Base-by-base conservation (phyloP, 148 eudicot species). In the Fagopyrum esculentum region DNA sequence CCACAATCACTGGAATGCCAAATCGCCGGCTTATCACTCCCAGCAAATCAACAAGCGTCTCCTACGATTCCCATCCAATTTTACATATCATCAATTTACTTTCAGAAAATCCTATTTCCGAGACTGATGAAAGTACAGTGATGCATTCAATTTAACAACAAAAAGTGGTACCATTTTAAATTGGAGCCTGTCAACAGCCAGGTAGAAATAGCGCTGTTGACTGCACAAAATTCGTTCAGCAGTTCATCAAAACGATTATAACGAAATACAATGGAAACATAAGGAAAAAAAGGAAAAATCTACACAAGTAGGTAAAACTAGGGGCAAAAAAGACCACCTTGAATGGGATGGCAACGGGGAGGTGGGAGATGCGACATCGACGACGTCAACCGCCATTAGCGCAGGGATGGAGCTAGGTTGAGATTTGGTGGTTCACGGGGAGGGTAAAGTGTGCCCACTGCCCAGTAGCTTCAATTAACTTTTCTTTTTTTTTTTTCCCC, bases 141-240 rank as follows among this genome's bases (percentile, higher is more conserved):
- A 61, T 26, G 70, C 46, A 63, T 50, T 13, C 30, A 51, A 74
- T 6, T 0, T 22, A 63, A 9, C 16, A 9, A 4, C 44, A 12
- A 59, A 52, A 49, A 54, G 40, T 35, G n/a, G 44, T 19, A 94
- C 98, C 93, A 94, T 85, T 80, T 90, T 95, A 85, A 89, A 90
- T 29, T 84, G 81, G 77, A 83, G 81, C 49, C 98, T 82, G 63
- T 95, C 97, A 15, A 95, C 98, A 46, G 98, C 98, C 26, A 95
- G 96, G 83, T 95, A 95, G 82, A 90, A 92, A 76, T 95, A 97
- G 73, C 97, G 96, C 40, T 80, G 80, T 51, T 82, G 88, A 71
- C 90, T 89, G 90, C 85, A 49, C 12, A 71, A 46, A 35, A 47
- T 45, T 30, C 52, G 11, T 71, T 19, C 5, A 19, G 44, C 30